Evolutionary conservation across 2,329 filamentous ascomycete species (phyloP), one percentile per base, ranked within the genome.

Genomic region (Chrysosporium queenslandicum): DNA sequence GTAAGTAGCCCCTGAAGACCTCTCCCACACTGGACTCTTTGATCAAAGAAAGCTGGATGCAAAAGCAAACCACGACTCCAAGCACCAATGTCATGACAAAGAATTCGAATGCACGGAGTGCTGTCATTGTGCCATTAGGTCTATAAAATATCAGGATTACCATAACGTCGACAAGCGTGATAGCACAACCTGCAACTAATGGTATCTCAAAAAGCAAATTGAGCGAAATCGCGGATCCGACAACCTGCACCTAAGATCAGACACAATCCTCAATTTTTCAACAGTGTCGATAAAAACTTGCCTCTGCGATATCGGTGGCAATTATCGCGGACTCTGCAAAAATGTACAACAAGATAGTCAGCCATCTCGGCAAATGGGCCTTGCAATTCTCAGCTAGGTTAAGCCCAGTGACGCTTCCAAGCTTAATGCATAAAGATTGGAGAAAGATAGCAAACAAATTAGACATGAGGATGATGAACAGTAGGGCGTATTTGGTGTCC

Each of bases 241-340:
- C 74, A 48, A 80, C 77, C 74, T 74, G 56, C 43, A 48, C 27
- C 55, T 7, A 32, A 16, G 7, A 14, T 25, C n/a, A 27, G 40
- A 30, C 8, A 30, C 2, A 7, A 32, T 39, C n/a, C 7, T 11
- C 37, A 40, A 6, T 12, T 23, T 8, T 23, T 27, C 11, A 41
- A 46, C 51, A 23, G n/a, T 5, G 40, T 30, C 18, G n/a, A 47
- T 20, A 23, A 8, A 18, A 21, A 58, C 67, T 58, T 60, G 77
- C 78, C 68, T 86, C 82, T 53, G 82, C 82, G 57, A 86, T 80
- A 63, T 86, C 83, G 0, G 83, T 86, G 0, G 83, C 83, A 50
- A 86, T 80, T 53, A 86, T 86, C 55, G 83, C 82, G 3, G 76
- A 68, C 64, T 86, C 83, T 1, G 82, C 78, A 56, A 86, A 70